Conservation (phyloP, 306 rosid species). For the Argentina anserina region DNA sequence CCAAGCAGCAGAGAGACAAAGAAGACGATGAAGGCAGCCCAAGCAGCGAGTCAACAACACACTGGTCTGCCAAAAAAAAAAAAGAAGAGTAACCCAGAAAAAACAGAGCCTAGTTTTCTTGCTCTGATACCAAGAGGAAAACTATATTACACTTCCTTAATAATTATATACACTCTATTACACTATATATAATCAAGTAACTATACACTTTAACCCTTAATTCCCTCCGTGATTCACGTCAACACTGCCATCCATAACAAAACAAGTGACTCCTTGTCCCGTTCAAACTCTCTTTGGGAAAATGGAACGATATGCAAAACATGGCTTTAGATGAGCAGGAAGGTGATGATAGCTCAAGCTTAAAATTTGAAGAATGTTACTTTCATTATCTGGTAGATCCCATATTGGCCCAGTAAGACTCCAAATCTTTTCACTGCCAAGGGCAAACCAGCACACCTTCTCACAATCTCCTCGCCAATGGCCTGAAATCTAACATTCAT, state of each 20-base stretch:
- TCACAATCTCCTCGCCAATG: constrained; percentile 33
- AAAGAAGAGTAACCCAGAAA: no score
- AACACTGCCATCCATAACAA: constrained; percentile 39
- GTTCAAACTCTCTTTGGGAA: constrained; percentile 20
- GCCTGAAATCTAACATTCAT: constrained; percentile 12
- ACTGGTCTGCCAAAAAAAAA: no score
- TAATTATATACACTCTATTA: no score
- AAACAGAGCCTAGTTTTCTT: no score
- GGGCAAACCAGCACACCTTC: constrained; percentile 47
- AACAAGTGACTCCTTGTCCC: constrained; percentile 29
- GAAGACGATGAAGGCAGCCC: constrained; percentile 33
- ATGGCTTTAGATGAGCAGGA: constrained; percentile 34
- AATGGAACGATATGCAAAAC: constrained; percentile 29
- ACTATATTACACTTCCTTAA: no score
- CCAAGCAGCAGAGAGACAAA: constrained; percentile 19
- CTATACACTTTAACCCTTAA: no score
- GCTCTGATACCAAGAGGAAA: no score
- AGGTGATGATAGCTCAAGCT: constrained; percentile 29
- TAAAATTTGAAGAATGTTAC: constrained; percentile 33
- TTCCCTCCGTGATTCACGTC: no score
- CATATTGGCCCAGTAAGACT: constrained; percentile 38
- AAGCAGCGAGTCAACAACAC: no score
- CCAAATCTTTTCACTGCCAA: constrained; percentile 42
- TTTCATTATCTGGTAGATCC: constrained; percentile 37
- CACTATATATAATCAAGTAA: no score